These are phyloP conservation scores for Blastocystis sp. DNA, from an alignment of 352 stramenopile species.

Conservation along the genomic window DNA sequence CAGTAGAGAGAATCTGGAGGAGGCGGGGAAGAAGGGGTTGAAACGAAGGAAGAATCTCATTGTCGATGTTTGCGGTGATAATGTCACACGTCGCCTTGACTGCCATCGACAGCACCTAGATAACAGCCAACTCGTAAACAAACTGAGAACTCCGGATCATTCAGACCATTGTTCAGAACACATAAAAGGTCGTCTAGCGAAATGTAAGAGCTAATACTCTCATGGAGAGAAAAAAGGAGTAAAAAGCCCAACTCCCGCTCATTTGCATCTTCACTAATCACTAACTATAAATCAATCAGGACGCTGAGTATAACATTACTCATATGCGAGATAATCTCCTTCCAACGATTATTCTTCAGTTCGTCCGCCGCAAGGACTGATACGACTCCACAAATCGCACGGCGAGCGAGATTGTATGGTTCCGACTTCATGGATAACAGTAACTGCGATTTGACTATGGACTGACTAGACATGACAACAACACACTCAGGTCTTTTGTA, in stretches of 20 bases:
- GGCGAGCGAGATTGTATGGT: not conserved
- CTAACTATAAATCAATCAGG: not conserved
- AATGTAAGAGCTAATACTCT: slow-evolving; percentile 21
- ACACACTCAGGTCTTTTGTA: not conserved
- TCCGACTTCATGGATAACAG: not conserved
- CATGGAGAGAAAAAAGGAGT: slow-evolving; percentile 43
- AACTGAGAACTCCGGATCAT: not conserved
- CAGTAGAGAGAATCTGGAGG: not conserved
- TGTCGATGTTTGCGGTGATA: slow-evolving; percentile 10
- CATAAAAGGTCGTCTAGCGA: not conserved
- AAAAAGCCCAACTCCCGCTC: slow-evolving; percentile 32
- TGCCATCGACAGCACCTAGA: slow-evolving; percentile 22
- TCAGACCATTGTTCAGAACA: slow-evolving; percentile 13
- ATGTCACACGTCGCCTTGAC: slow-evolving; percentile 23
- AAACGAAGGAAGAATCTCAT: not conserved
- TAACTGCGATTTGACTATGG: slow-evolving; percentile 17
- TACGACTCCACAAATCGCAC: slow-evolving; percentile 41
- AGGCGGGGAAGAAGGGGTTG: not conserved
- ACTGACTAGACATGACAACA: not conserved
- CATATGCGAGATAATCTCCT: not conserved
- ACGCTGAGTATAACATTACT: not conserved
- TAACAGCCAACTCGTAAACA: not conserved
- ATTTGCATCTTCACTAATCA: not conserved
- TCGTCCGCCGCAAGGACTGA: not conserved
- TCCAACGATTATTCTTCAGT: not conserved